phyloP scores from a whole-genome alignment of 495 filamentous ascomycete genomes.

The Talaromyces adpressus region DNA sequence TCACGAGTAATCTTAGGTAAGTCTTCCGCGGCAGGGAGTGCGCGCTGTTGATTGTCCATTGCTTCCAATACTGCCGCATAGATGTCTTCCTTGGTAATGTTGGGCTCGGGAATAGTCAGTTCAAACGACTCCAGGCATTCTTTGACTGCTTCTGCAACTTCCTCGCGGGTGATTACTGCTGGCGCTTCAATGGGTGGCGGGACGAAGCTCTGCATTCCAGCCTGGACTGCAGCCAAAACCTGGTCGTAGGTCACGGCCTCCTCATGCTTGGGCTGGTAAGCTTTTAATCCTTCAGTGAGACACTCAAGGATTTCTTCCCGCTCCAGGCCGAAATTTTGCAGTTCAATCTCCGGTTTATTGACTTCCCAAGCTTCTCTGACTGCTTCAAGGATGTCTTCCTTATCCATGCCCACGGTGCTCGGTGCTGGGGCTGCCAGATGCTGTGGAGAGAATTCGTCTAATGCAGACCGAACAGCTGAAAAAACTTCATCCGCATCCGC shows the following conservation, averaged over 20 bases:
- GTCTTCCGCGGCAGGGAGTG: neutral
- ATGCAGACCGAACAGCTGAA: slow-evolving; percentile 66
- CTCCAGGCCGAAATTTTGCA: slow-evolving; percentile 83
- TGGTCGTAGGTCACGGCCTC: slow-evolving; percentile 64
- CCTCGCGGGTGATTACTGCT: slow-evolving; percentile 63
- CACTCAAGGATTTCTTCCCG: slow-evolving; percentile 81
- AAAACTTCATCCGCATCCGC: slow-evolving; percentile 77
- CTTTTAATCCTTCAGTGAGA: slow-evolving; percentile 72
- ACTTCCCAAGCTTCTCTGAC: slow-evolving; percentile 85
- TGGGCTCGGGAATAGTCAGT: slow-evolving; percentile 39
- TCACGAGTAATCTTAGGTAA: slow-evolving; percentile 37
- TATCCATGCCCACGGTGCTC: slow-evolving; percentile 41
- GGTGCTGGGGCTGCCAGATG: slow-evolving; percentile 28
- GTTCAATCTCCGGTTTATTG: slow-evolving; percentile 85
- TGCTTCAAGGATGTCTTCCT: slow-evolving; percentile 77
- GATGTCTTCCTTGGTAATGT: slow-evolving; percentile 30
- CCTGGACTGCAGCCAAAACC: slow-evolving; percentile 72
- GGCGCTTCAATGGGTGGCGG: slow-evolving; percentile 63
- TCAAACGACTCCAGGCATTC: slow-evolving; percentile 74
- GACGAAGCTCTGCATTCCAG: slow-evolving; percentile 69
- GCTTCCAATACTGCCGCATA: slow-evolving; percentile 10
- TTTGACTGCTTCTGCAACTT: slow-evolving; percentile 66
- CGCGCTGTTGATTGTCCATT: neutral
- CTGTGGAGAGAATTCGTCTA: slow-evolving; percentile 53
- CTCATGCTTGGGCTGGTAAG: slow-evolving; percentile 56